Conservation (phyloP, 2,329 filamentous ascomycete genomes). For the Alternaria sp. region DNA sequence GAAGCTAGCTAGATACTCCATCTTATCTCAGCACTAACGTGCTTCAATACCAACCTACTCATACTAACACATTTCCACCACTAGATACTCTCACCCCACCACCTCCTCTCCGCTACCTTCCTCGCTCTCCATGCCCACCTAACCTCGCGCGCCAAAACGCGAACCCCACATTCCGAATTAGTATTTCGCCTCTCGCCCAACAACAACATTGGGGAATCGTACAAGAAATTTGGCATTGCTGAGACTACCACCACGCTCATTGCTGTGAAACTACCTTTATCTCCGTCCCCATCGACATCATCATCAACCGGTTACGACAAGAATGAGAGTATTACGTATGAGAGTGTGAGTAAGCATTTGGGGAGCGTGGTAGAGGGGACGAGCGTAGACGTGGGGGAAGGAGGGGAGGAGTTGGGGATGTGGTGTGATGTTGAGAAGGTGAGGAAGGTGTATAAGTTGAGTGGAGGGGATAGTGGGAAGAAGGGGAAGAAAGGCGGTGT, state of each 20-base stretch:
- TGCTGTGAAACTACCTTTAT: conserved; percentile 75
- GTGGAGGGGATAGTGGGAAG: conserved; percentile 60
- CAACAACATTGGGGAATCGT: conserved; percentile 92
- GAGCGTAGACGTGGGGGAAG: conserved; percentile 32
- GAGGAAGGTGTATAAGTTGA: conserved; percentile 87
- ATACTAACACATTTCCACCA: background rate
- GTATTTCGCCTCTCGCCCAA: conserved; percentile 81
- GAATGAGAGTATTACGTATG: conserved; percentile 26
- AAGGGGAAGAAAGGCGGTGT: conserved; percentile 47
- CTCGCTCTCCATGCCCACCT: conserved; percentile 74
- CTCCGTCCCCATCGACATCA: conserved; percentile 2
- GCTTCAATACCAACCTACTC: background rate
- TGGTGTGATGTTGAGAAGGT: conserved; percentile 65
- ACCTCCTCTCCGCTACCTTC: conserved; percentile 78
- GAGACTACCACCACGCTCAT: conserved; percentile 76
- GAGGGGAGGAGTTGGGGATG: conserved; percentile 61
- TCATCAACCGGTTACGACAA: conserved; percentile 1
- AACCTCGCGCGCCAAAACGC: conserved; percentile 69
- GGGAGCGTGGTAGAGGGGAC: conserved; percentile 37
- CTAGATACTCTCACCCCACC: conserved; percentile 74
- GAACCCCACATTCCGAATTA: conserved; percentile 88
- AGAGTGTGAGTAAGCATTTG: conserved; percentile 42
- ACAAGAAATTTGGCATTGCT: conserved; percentile 84
- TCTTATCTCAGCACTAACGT: background rate
- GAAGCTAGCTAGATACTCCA: background rate